Evolutionary conservation across 139 green algal species (phyloP), one percentile per base, ranked within the genome.

Genomic region (Ostreobium quekettii): DNA sequence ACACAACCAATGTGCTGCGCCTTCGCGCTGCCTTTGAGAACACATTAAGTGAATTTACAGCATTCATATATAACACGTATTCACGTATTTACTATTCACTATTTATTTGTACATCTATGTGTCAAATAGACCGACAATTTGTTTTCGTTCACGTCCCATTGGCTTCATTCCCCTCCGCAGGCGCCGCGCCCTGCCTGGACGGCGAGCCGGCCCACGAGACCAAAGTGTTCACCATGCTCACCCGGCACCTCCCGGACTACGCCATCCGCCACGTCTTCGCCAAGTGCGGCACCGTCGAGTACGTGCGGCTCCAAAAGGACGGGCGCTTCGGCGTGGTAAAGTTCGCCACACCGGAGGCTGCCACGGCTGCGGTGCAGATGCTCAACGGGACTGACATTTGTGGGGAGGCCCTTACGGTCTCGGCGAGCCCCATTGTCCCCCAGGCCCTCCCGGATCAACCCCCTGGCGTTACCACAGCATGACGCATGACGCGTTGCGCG

Each of bases 231-330:
- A 86, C 80, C 1, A 36, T 68, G 1, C 71, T 88, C 0, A 62
- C 49, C 28, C 58, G 77, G 26, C 82, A 78, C 3, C 49, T 88
- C 60, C 76, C 81, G 3, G 72, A 76, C 57, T 85, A 83, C 11
- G 66, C 78, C 5, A 63, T 88, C 8, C 47, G 73, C 30, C 72
- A 87, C 47, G 67, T 85, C 42, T 88, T 87, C 38, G 71, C 62
- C 1, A 47, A 67, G 26, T 76, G 65, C 24, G 81, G 77, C 24
- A 11, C 60, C 8, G 28, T 74, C 33, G 65, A 66, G 24, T 69
- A 61, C 6, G 48, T 71, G 2, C 31, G 42, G 15, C 37, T 60
- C 4, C 36, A 70, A n/a, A 11, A 62, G 19, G 77, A 86, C 47
- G 42, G 70, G 33, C 68, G 78, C 2, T 59, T 82, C 57, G 80